Base-by-base conservation (phyloP, 177 flowering plant genomes). In the Vitis hybrid region DNA sequence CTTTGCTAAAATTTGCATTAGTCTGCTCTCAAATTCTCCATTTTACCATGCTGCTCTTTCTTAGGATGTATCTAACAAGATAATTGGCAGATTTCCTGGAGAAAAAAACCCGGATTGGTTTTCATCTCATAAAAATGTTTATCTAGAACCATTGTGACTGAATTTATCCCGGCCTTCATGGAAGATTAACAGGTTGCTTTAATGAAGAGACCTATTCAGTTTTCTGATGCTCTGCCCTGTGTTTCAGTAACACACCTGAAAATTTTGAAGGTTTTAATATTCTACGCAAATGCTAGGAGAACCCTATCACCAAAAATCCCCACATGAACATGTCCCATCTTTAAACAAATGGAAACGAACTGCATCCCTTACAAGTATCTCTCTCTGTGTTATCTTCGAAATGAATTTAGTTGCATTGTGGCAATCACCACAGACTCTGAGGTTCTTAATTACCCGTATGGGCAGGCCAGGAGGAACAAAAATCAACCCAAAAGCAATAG, bases 261-360 rank as follows among this genome's bases (percentile, higher is more conserved):
- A 60, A 15, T 46, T 15, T 35, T 14, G 46, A 18, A 21, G 68
- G 11, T 56, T 56, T 14, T 49, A 27, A n/a, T 11, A 60, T 52
- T 60, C 52, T 52, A 30, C 18, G 3, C 21, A 52, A 67, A 21
- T 66, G 52, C 63, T 21, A 14, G 11, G 58, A 58, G n/a, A 73
- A 71, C 19, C 12, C 4, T 18, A 71, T 85, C 76, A 93, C 97
- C 98, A 91, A 81, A 93, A 93, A 76, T 93, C 98, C 62, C 93
- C 97, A 79, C 97, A 93, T 40, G 98, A 93, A 74, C 98, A 93
- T 1, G 72, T 66, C 71, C 98, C 98, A 84, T 88, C 86, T 74
- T 80, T 90, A 63, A 92, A 94, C 64, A 84, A 81, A 86, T 94
- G 98, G 70, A 80, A 94, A 10, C 97, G 79, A 30, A 81, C 97